Conservation (phyloP, 805 yeast species). For the Kodamaea kakaduensis region DNA sequence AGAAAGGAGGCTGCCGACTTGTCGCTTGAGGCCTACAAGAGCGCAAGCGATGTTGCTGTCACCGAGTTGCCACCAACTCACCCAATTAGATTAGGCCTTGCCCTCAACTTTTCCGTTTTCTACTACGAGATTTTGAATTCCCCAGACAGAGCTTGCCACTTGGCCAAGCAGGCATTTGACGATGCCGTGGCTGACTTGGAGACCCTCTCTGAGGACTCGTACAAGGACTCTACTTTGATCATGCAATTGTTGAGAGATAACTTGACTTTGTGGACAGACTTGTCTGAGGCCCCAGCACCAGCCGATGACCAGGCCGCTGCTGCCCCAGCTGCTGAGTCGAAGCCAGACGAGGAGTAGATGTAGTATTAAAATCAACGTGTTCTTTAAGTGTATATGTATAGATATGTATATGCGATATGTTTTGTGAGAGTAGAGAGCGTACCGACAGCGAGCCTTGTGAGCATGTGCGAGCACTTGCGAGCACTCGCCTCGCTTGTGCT, state of each 20-base stretch:
- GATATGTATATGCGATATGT: slow-evolving; percentile 8
- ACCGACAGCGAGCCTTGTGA: too few relatives aligned
- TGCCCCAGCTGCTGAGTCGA: slow-evolving; percentile 15
- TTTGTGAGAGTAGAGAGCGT: slow-evolving; percentile 2
- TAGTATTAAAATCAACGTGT: slow-evolving; percentile 6
- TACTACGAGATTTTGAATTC: slow-evolving; percentile 97
- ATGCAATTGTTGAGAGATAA: slow-evolving; percentile 99
- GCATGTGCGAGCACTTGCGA: too few relatives aligned
- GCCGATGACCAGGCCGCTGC: slow-evolving; percentile 22
- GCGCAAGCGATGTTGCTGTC: slow-evolving; percentile 95
- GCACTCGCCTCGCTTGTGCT: too few relatives aligned
- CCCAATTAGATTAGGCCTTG: slow-evolving; percentile 96
- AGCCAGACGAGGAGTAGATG: slow-evolving; percentile 26
- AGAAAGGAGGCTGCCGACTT: slow-evolving; percentile 90
- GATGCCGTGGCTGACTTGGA: slow-evolving; percentile 99
- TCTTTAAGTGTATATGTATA: slow-evolving; percentile 5
- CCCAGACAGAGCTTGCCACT: slow-evolving; percentile 97
- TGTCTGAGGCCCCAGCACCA: slow-evolving; percentile 68
- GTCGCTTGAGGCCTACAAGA: slow-evolving; percentile 89
- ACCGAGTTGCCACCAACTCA: slow-evolving; percentile 98
- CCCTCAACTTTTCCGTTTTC: slow-evolving; percentile 95
- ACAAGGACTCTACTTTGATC: slow-evolving; percentile 96
- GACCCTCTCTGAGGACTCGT: slow-evolving; percentile 94
- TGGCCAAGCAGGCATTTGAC: slow-evolving; percentile 98
- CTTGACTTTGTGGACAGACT: slow-evolving; percentile 97